Evolutionary conservation across 305 asterid genomes (phyloP), one percentile per base, ranked within the genome.

Genomic region (Solanum aculeatissimum): DNA sequence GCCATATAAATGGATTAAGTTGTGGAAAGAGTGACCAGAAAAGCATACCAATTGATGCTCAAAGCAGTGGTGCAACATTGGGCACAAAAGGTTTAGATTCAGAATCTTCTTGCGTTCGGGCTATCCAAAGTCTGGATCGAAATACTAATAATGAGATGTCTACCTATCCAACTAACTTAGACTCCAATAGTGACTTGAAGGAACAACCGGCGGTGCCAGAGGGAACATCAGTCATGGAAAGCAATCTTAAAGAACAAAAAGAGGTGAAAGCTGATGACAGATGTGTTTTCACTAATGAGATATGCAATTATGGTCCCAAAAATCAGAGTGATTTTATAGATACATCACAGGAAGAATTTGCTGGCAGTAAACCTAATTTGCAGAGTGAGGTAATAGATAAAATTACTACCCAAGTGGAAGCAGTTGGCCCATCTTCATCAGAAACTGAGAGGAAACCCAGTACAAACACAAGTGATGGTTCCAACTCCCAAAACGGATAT

Each of bases 1-100:
- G 87, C 80, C 91, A 89, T 87, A 85, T 88, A 85, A 91, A 93
- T 92, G 94, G 94, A 84, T 86, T 87, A 86, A 60, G 84, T 85
- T 53, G 86, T 62, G 83, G 82, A 70, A 85, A 83, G 84, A 89
- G 85, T 35, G 89, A 90, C 82, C 86, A 63, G 85, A 84, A 86
- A 83, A 68, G 49, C 84, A 16, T 84, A 85, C 83, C 53, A 63
- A 89, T 62, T 81, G 92, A 85, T 43, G 86, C 83, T 89, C 88
- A 85, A 68, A 89, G 86, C 74, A 83, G 81, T 83, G 74, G 85
- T 80, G 86, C 85, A 43, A 88, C 89, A 55, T 66, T 82, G 65
- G 86, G 86, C 83, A 68, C 85, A 53, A 91, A 90, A 86, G 88
- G 84, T 82, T 89, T 92, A 84, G 94, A 92, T 90, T 89, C 93